A percentile compares a stretch with the other conserved stretches of the same genome.
phyloP scores from a whole-genome alignment of 2,329 filamentous ascomycete genomes.

The Pseudophaeomoniella oleicola region DNA sequence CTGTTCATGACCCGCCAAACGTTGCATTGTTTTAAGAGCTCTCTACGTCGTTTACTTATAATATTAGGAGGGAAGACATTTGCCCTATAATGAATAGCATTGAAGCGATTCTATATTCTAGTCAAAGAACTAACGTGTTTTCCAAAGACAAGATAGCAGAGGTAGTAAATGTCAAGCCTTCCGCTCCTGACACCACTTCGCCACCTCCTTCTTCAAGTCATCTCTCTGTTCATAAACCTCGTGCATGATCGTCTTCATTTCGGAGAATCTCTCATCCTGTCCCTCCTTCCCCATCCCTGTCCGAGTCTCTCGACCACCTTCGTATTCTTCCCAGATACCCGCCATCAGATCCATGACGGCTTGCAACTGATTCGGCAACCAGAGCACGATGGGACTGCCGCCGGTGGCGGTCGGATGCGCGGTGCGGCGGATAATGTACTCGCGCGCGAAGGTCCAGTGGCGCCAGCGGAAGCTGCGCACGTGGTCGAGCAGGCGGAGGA shows the following conservation, averaged over 20 bases:
- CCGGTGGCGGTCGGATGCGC: slow-evolving; percentile 32
- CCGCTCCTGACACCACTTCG: slow-evolving; percentile 30
- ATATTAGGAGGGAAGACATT: no score
- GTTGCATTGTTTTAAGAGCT: no score
- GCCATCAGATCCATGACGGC: slow-evolving; percentile 35
- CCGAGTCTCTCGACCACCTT: slow-evolving; percentile 2
- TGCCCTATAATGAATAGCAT: no score
- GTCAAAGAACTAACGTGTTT: no score
- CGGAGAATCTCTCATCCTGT: slow-evolving; percentile 4
- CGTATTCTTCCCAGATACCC: slow-evolving; percentile 22
- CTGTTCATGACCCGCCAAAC: no score
- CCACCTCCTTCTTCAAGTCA: slow-evolving; percentile 27
- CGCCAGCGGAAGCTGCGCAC: slow-evolving; percentile 35
- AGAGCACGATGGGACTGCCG: slow-evolving; percentile 34
- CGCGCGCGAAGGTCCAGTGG: slow-evolving; percentile 33
- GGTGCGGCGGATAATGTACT: slow-evolving; percentile 32
- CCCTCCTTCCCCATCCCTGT: not conserved
- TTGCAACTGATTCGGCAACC: slow-evolving; percentile 32
- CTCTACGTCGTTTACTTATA: no score
- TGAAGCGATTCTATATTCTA: no score
- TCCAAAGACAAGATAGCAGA: no score
- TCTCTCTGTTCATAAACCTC: slow-evolving; percentile 18
- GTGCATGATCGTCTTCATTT: slow-evolving; percentile 20
- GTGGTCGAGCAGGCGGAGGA: slow-evolving; percentile 30
- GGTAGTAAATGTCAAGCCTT: slow-evolving; percentile 23